These are phyloP conservation scores for Trichoderma orchidacearum DNA, from an alignment of 495 filamentous ascomycete genomes.

Conservation along the genomic window DNA sequence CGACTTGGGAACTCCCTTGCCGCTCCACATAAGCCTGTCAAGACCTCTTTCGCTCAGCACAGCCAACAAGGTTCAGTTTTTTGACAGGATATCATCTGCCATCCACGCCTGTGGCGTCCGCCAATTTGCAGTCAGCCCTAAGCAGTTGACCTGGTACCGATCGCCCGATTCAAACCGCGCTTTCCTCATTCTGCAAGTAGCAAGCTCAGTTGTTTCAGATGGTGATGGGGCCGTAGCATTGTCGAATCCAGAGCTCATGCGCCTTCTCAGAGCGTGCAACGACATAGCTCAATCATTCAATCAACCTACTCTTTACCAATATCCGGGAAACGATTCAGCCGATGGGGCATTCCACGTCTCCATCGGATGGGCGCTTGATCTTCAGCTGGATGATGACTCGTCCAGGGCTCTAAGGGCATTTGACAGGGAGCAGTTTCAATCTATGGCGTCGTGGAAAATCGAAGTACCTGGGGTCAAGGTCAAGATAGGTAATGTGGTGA, in stretches of 20 bases:
- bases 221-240: constrained; percentile 10
- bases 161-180: constrained; percentile 58
- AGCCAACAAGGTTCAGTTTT: constrained; percentile 49
- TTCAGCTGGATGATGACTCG: constrained; percentile 21
- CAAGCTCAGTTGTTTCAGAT: neutral
- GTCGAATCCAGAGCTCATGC: constrained; percentile 41
- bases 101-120: constrained; percentile 11
- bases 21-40: constrained; percentile 85
- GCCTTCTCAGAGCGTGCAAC: constrained; percentile 54
- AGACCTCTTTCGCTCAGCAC: constrained; percentile 54
- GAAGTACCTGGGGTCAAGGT: constrained; percentile 45
- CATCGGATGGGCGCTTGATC: constrained; percentile 59
- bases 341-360: constrained; percentile 63
- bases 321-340: constrained; percentile 16
- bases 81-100: constrained; percentile 24
- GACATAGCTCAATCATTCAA: constrained; percentile 37
- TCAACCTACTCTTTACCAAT: constrained; percentile 61
- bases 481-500: constrained; percentile 66
- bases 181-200: constrained; percentile 66
- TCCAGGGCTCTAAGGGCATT: constrained; percentile 2
- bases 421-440: constrained; percentile 7
- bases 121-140: constrained; percentile 20
- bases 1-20: constrained; percentile 64
- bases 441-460: constrained; percentile 16
- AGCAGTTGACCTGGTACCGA: constrained; percentile 25